phyloP scores from a whole-genome alignment of 2,329 filamentous ascomycete genomes.

The Trichoderma simmonsii region DNA sequence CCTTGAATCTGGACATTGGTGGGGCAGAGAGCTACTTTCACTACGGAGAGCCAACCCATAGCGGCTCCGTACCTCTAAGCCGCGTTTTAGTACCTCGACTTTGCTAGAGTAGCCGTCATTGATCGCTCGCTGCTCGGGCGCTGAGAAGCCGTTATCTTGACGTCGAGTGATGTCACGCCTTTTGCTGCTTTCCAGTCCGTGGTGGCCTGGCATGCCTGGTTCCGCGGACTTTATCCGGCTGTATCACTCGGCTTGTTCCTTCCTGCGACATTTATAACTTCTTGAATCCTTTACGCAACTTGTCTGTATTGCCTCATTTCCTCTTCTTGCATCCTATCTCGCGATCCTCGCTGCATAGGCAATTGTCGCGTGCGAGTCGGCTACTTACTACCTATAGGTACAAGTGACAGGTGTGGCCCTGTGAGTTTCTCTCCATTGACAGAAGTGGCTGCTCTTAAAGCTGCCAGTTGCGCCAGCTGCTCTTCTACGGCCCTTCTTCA shows the following conservation, averaged over 20 bases:
- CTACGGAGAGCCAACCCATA: not conserved
- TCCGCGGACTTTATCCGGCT: not conserved
- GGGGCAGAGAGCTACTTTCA: not conserved
- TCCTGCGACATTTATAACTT: slow-evolving; percentile 12
- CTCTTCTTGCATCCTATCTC: not conserved
- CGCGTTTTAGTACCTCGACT: not conserved
- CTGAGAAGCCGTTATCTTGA: not conserved
- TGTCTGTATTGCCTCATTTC: not conserved
- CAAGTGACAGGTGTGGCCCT: not conserved
- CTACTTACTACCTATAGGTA: not conserved
- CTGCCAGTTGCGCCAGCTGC: not conserved
- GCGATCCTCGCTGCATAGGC: not conserved
- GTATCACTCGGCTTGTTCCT: not conserved
- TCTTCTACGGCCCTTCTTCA: not conserved
- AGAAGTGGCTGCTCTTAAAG: not conserved
- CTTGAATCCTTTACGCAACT: not conserved
- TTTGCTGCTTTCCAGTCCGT: not conserved
- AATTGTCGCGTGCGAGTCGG: slow-evolving; percentile 2
- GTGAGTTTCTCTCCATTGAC: not conserved
- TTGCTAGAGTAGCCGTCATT: not conserved
- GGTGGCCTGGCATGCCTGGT: not conserved
- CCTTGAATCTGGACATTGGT: slow-evolving; percentile 1
- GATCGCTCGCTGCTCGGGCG: not conserved
- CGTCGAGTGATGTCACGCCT: slow-evolving; percentile 14
- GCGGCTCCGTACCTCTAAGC: not conserved